Evolutionary conservation across 2,329 filamentous ascomycete species (phyloP), one percentile per base, ranked within the genome.

Genomic region (Sporothrix brunneoviolacea): DNA sequence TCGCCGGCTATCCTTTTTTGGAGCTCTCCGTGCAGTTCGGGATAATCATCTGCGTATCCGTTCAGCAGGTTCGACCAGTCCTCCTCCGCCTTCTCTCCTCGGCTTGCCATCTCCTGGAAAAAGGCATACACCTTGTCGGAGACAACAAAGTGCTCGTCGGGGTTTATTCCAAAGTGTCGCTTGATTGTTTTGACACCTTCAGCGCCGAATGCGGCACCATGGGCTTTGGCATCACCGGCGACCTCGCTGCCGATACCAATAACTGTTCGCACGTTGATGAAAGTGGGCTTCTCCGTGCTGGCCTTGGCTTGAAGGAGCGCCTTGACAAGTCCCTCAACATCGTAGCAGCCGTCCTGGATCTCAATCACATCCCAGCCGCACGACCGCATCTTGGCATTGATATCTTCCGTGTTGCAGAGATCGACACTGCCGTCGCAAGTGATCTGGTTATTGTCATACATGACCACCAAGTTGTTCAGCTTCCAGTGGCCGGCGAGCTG

Each of bases 381-480:
- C 7, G 77, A 76, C 6, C 69, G 64, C 76, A 81, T 80, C 62
- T 80, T 82, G 7, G 67, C 62, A 10, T 49, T 49, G 39, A 49
- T 24, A n/a, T 49, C 32, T 21, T 49, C 47, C 5, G 70, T 76
- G 54, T 77, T 79, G 7, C 67, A 69, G 12, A 73, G 64, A 59
- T 80, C 75, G 3, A 80, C 70, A 2, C 69, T 71, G 1, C 79
- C 78, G 51, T 81, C 78, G 57, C 77, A 81, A 5, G 77, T 80
- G 42, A 82, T 67, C 57, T 78, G 73, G 60, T 82, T 81, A 62
- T 82, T 81, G 56, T 82, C 79, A 55, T 82, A 82, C 41, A 80
- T 74, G 22, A 82, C 62, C 4, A 71, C 72, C 2, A 82, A 63
- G 60, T 82, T 82, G 63, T 76, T 73, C 9, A 82, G 65, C 55